Conservation (phyloP, 495 filamentous ascomycete genomes). For the Daldinia loculata region DNA sequence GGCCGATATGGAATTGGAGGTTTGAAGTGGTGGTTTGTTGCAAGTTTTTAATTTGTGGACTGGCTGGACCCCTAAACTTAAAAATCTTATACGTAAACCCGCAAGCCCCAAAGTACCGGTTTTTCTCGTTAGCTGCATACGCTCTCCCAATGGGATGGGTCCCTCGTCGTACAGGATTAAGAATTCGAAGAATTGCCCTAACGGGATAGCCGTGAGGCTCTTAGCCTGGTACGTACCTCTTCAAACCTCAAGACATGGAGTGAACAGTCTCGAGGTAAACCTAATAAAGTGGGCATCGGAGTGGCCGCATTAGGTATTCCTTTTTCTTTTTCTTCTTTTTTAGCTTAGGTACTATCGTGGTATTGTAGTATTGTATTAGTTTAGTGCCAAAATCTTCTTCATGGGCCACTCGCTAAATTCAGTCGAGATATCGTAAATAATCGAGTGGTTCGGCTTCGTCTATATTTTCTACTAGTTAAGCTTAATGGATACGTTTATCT, state of each 20-base stretch:
- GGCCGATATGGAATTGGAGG: constrained; percentile 21
- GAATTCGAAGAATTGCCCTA: not conserved
- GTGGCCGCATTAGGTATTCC: not conserved
- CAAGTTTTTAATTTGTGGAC: constrained; percentile 26
- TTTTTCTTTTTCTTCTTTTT: not conserved
- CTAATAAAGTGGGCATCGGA: not conserved
- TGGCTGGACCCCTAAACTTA: constrained; percentile 14
- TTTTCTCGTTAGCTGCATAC: constrained; percentile 1
- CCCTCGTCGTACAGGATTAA: not conserved
- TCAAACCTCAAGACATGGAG: too few species aligned
- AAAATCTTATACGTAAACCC: not conserved
- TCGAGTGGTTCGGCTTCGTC: too few species aligned
- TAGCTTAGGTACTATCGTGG: too few species aligned
- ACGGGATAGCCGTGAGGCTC: not conserved
- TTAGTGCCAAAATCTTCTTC: too few species aligned
- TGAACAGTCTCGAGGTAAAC: not conserved
- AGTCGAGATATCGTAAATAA: too few species aligned
- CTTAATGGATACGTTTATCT: too few species aligned
- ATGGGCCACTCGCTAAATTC: too few species aligned
- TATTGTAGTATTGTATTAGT: too few species aligned
- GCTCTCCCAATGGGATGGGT: not conserved
- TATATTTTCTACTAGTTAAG: too few species aligned
- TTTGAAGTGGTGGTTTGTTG: constrained; percentile 35
- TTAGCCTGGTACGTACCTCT: not conserved
- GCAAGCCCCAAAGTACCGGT: not conserved